Evolutionary conservation across 768 basidiomycete genomes (phyloP), one percentile per base, ranked within the genome.

Genomic region (Auricularia heimuer): DNA sequence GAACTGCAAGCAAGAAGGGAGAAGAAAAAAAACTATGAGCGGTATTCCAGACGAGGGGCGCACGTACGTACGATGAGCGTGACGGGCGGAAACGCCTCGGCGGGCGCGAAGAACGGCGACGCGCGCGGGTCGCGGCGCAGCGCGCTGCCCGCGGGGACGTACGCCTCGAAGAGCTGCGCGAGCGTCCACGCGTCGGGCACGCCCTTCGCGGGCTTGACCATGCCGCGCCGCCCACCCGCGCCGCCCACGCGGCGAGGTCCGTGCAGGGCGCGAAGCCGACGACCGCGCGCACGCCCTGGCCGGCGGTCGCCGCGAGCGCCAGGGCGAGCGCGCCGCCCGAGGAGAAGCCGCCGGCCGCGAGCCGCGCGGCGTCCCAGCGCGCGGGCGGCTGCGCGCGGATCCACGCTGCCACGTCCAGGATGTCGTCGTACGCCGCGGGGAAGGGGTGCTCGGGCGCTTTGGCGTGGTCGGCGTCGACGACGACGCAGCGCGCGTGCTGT

Each of bases 371-470:
- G 21, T 51, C 47, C 47, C 47, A 51, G 21, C 47, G 47, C 16
- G 47, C 16, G 6, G 47, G 39, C 39, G 39, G 21, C 47, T 51
- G 47, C 14, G 63, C 45, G 35, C 11, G 45, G 45, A 56, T 36
- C 45, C 54, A 51, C 11, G 33, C 33, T 14, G 54, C n/a, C 11
- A 56, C 63, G 54, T 64, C 63, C 2, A 54, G 45, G 10, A 47
- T 42, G 54, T 64, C 63, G 45, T 64, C 24, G 3, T 51, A 34
- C 36, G 63, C 63, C 21, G 63, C 63, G 12, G 63, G 63, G 62
- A 63, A 63, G 2, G 65, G 65, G 39, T 64, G 42, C 21, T 66
- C 65, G 18, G 65, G 65, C 16, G 65, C 62, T 51, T 66, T 66
- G 56, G 54, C 62, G 33, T 66, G 63, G 54, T 66, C 65, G 42